These are phyloP conservation scores for Miscanthus sacchariflorus DNA, from an alignment of 202 grass and related monocot species.

Conservation along the genomic window DNA sequence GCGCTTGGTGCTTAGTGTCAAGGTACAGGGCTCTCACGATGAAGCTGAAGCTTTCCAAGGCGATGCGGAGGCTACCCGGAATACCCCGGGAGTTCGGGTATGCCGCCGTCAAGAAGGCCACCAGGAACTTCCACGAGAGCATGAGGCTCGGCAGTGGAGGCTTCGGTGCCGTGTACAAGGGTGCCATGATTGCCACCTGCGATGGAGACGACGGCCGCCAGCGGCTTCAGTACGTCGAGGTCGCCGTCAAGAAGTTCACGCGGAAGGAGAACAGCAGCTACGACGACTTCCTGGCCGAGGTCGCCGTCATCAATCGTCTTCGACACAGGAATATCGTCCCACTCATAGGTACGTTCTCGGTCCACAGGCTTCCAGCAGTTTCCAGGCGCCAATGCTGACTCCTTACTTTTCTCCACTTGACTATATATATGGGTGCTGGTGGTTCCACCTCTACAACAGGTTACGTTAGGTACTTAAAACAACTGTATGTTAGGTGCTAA, in stretches of 20 bases:
- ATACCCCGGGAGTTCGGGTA: conserved; percentile 5
- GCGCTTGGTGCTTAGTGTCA: background rate
- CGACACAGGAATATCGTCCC: conserved; percentile 25
- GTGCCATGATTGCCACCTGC: background rate
- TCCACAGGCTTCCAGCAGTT: background rate
- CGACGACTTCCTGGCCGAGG: conserved; percentile 29
- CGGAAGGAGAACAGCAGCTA: background rate
- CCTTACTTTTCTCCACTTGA: background rate
- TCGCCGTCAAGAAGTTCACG: conserved; percentile 35
- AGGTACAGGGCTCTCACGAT: background rate
- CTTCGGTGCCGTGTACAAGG: conserved; percentile 27
- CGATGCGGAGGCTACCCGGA: background rate
- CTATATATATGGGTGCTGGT: no score
- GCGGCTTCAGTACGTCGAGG: background rate
- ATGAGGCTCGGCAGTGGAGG: conserved; percentile 19
- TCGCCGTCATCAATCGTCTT: conserved; percentile 21
- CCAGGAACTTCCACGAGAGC: conserved; percentile 6
- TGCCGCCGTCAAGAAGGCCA: conserved; percentile 15
- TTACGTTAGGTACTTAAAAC: no score
- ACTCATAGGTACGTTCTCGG: background rate
- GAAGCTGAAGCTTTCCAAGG: background rate
- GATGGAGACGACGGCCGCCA: background rate
- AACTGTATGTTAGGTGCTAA: no score
- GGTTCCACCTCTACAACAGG: no score
- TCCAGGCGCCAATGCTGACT: background rate